These are phyloP conservation scores for Trichodelitschia bisporula DNA, from an alignment of 495 filamentous ascomycete species.

Conservation along the genomic window DNA sequence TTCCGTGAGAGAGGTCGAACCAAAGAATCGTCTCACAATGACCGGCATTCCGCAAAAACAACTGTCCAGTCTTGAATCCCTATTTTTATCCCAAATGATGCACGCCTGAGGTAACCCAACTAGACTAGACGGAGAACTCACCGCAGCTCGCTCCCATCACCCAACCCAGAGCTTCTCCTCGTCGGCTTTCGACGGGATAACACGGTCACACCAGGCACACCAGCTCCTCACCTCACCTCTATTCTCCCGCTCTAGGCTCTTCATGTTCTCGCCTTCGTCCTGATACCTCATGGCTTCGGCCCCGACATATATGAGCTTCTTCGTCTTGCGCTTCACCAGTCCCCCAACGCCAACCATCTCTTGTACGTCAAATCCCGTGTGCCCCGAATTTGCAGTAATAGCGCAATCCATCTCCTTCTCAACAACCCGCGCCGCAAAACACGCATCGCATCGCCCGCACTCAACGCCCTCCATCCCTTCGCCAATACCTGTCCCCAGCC, in stretches of 20 bases:
- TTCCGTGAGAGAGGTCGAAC: too few relatives aligned
- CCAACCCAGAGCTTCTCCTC: too few relatives aligned
- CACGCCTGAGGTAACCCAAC: too few relatives aligned
- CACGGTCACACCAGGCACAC: slow-evolving; percentile 40
- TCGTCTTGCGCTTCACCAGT: slow-evolving; percentile 54
- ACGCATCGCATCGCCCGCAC: slow-evolving; percentile 46
- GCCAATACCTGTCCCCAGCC: slow-evolving; percentile 64
- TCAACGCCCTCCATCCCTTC: slow-evolving; percentile 70
- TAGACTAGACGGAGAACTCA: too few relatives aligned
- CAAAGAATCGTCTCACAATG: too few relatives aligned
- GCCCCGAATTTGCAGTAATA: slow-evolving; percentile 12
- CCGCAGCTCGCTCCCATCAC: too few relatives aligned
- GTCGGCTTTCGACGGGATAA: too few relatives aligned
- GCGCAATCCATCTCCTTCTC: slow-evolving; percentile 2
- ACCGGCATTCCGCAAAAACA: too few relatives aligned
- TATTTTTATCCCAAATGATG: too few relatives aligned
- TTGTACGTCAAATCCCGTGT: slow-evolving; percentile 55
- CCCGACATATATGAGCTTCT: slow-evolving; percentile 50
- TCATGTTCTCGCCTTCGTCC: slow-evolving; percentile 30
- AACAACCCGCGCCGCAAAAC: slow-evolving; percentile 41
- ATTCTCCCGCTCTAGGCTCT: slow-evolving; percentile 29
- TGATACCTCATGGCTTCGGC: slow-evolving; percentile 62
- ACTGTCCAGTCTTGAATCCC: too few relatives aligned
- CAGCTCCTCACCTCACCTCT: slow-evolving; percentile 31
- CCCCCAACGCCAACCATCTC: slow-evolving; percentile 80